phyloP scores from a whole-genome alignment of 768 basidiomycete genomes.

The Xerocomellus amylosporus region DNA sequence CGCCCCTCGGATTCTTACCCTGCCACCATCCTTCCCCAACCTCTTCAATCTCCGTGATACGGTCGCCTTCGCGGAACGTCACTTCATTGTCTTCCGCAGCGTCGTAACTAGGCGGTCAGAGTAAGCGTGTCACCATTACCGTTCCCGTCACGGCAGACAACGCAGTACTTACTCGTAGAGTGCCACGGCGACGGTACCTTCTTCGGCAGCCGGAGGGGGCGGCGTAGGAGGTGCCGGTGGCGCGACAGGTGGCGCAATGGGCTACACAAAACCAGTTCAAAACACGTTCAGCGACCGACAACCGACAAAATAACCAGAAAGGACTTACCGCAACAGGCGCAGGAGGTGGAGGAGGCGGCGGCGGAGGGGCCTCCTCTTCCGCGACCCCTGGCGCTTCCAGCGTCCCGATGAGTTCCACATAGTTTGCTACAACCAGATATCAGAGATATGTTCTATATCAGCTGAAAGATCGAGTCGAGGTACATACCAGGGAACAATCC shows the following conservation, averaged over 20 bases:
- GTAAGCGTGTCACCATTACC: no score
- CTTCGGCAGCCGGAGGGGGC: conserved; percentile 52
- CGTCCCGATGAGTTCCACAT: conserved; percentile 72
- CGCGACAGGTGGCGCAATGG: conserved; percentile 29
- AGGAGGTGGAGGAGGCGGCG: conserved; percentile 44
- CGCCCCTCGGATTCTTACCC: conserved; percentile 55
- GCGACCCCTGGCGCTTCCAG: conserved; percentile 36
- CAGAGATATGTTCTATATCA: background rate
- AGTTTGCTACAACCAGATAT: conserved; percentile 68
- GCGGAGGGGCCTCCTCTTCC: conserved; percentile 48
- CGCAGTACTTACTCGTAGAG: conserved; percentile 60
- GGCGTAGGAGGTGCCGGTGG: conserved; percentile 37
- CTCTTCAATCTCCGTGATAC: conserved; percentile 74
- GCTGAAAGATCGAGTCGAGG: background rate
- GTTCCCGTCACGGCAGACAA: no score
- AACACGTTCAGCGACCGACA: background rate
- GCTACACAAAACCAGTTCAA: conserved; percentile 14
- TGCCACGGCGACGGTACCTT: conserved; percentile 61
- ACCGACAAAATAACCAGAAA: no score
- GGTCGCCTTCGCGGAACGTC: conserved; percentile 79
- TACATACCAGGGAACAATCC: conserved; percentile 82
- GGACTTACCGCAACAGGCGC: conserved; percentile 41
- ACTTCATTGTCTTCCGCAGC: conserved; percentile 92
- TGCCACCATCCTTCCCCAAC: conserved; percentile 91
- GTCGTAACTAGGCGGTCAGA: conserved; percentile 58